These are phyloP conservation scores for Entophlyctis helioformis DNA, from an alignment of 192 early-diverging fungal genomes.

Conservation along the genomic window DNA sequence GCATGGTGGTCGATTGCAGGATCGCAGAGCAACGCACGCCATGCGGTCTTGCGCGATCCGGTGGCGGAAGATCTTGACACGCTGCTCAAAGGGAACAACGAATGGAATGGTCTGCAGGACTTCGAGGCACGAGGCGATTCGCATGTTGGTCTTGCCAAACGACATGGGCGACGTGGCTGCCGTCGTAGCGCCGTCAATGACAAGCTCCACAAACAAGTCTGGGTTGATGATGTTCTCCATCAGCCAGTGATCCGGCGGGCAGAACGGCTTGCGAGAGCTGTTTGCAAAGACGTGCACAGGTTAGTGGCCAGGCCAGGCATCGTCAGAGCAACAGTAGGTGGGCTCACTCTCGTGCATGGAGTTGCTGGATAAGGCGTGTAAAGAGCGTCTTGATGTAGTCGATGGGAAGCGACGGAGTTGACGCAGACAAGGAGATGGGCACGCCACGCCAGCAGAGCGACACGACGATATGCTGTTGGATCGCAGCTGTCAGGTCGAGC, in stretches of 20 bases:
- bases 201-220: neutral
- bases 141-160: too few relatives aligned
- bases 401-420: conserved; percentile 2
- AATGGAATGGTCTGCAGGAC: conserved; percentile 80
- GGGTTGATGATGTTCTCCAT: conserved; percentile 40
- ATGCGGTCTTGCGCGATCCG: conserved; percentile 60
- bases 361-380: conserved; percentile 57
- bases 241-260: conserved; percentile 57
- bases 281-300: neutral
- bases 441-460: conserved; percentile 53
- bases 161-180: too few relatives aligned
- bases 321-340: neutral
- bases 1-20: too few relatives aligned
- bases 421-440: neutral
- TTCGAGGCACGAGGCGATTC: conserved; percentile 37
- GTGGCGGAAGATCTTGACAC: conserved; percentile 72
- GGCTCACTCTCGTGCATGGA: conserved; percentile 63
- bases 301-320: neutral
- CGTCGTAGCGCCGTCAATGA: conserved; percentile 9
- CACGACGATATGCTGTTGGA: conserved; percentile 59
- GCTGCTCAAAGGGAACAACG: conserved; percentile 80
- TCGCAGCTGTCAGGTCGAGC: too few relatives aligned
- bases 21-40: too few relatives aligned
- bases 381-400: conserved; percentile 42
- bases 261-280: conserved; percentile 58